Evolutionary conservation across 2,329 filamentous ascomycete species (phyloP), one percentile per base, ranked within the genome.

Genomic region (Fusarium siculi): DNA sequence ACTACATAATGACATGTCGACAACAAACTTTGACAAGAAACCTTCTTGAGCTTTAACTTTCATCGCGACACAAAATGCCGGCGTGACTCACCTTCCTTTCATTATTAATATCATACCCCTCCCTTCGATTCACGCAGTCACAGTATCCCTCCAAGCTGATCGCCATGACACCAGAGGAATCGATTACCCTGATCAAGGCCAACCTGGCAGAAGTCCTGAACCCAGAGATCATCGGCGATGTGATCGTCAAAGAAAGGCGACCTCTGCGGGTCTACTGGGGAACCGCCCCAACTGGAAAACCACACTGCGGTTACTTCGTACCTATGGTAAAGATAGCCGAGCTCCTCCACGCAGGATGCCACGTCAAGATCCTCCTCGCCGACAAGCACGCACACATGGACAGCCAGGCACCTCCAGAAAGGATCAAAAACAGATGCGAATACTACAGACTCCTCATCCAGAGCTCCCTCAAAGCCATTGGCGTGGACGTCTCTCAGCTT

Each of bases 261-360:
- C 42, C 42, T 0, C 42, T 68, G 0, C 25, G 16, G 0, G 4
- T 68, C 21, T 67, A 68, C 30, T 68, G 63, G 65, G 65, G 65
- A 14, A 54, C 54, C 2, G 65, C 54, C 0, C 44, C 65, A 2
- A 67, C 65, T 1, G 63, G 63, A 28, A 67, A 61, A 5, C 54
- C 42, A 2, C 63, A 68, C 16, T 68, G 63, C 11, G 65, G 63
- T 0, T 68, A 67, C 36, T 68, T 67, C 4, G 63, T 62, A 0
- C 42, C 65, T 0, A 61, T 62, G 32, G 54, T 44, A 0, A 67
- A 68, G 18, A 39, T 67, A 8, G 65, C 54, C 1, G 54, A 68
- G 1, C 54, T 67, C 12, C 63, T 68, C 3, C 30, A 54, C 1
- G 63, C 54, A 15, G 36, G 40, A 4, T 67, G 63, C 4, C 30